A percentile compares a stretch with the other conserved stretches of the same genome.
Conservation (phyloP, 2,329 filamentous ascomycete species). For the Ophiostoma quercus region DNA sequence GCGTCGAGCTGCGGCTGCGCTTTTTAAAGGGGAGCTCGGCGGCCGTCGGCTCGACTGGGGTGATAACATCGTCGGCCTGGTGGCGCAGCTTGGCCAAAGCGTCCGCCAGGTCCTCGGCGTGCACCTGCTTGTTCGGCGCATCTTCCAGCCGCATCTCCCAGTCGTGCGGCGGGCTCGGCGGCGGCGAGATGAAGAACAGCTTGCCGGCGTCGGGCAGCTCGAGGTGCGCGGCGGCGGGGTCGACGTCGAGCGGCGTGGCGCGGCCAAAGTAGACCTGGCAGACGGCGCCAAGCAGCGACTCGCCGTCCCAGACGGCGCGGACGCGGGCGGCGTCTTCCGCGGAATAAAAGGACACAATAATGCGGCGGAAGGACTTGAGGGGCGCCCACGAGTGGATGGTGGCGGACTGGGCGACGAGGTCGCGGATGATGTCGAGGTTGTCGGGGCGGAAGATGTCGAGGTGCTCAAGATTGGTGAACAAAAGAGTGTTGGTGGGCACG, state of each 20-base stretch:
- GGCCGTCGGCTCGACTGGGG: conserved; percentile 40
- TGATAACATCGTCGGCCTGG: conserved; percentile 35
- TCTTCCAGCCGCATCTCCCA: conserved; percentile 65
- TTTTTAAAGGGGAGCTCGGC: neutral
- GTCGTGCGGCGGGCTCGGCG: conserved; percentile 61
- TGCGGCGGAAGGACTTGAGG: conserved; percentile 75
- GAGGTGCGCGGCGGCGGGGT: conserved; percentile 49
- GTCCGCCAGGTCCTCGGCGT: conserved; percentile 63
- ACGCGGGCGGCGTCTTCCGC: conserved; percentile 65
- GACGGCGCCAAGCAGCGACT: conserved; percentile 64
- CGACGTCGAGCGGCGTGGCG: conserved; percentile 47
- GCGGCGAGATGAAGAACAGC: conserved; percentile 68
- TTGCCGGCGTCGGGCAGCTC: conserved; percentile 64
- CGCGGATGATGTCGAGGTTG: conserved; percentile 68
- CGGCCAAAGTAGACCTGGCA: conserved; percentile 66
- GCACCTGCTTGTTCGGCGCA: conserved; percentile 64
- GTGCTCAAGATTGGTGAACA: conserved; percentile 75
- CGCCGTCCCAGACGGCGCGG: conserved; percentile 67
- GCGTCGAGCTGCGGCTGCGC: conserved; percentile 58
- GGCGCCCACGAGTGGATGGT: conserved; percentile 73
- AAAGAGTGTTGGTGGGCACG: conserved; percentile 73
- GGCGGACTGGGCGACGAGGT: conserved; percentile 64
- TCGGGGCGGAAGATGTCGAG: conserved; percentile 67
- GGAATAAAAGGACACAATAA: conserved; percentile 72
- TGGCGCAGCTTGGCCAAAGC: conserved; percentile 59